Conservation (phyloP, 83 land plant genomes). For the Diphasiastrum complanatum region DNA sequence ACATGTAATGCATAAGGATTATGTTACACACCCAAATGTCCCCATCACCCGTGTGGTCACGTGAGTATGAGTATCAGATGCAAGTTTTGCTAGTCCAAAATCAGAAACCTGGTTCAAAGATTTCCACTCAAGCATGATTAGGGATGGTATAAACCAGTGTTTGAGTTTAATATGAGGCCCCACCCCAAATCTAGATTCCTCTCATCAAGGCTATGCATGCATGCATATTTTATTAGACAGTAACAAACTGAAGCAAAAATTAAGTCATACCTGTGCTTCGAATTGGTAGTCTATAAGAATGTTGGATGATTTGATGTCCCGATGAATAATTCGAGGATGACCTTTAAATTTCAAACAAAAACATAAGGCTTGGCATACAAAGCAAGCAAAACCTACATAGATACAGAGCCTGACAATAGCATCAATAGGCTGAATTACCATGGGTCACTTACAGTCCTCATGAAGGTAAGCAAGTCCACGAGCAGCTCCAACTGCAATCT, state of each 20-base stretch:
- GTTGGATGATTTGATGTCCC: conserved; percentile 76
- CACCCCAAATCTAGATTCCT: neutral
- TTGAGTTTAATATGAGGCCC: neutral
- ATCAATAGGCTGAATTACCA: neutral
- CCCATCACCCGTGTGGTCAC: conserved; percentile 96
- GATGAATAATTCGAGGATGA: conserved; percentile 67
- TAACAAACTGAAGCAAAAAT: neutral
- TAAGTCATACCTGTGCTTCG: conserved; percentile 68
- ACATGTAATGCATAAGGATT: neutral
- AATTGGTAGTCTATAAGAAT: conserved; percentile 67
- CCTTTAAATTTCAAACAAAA: conserved; percentile 35
- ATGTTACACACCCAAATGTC: conserved; percentile 71
- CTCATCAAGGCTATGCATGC: no score
- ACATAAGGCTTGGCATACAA: conserved; percentile 6
- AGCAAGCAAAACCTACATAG: neutral
- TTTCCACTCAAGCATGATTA: neutral
- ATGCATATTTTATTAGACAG: no score
- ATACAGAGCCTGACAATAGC: neutral
- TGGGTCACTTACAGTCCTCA: conserved; percentile 57
- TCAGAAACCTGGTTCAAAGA: conserved; percentile 68
- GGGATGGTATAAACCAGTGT: neutral
- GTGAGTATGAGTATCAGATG: conserved; percentile 77
- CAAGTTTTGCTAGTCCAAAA: conserved; percentile 87
- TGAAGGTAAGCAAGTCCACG: conserved; percentile 53
- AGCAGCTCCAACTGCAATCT: conserved; percentile 47